A percentile compares a stretch with the other conserved stretches of the same genome.
Evolutionary conservation across 2,329 filamentous ascomycete genomes (phyloP).

Genomic region (Aureobasidium pullulans): DNA sequence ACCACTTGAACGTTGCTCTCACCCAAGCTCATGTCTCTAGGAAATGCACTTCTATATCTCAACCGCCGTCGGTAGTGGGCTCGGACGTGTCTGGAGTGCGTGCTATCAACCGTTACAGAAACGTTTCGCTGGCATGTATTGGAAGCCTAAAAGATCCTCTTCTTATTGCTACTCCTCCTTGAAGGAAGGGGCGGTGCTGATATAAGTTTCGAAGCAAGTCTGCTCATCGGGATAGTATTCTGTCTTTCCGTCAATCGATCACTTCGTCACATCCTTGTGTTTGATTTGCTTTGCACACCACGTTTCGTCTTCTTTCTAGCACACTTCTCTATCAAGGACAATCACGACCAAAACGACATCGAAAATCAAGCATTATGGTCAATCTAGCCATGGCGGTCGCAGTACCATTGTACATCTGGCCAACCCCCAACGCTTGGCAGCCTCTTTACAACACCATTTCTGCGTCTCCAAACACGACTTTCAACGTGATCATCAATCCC

Average conservation of each 20-base stretch:
- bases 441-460: conserved; percentile 16
- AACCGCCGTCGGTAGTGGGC: not conserved
- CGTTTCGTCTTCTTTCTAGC: not conserved
- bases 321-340: too few species aligned
- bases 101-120: conserved; percentile 7
- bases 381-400: conserved; percentile 13
- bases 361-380: conserved; percentile 1
- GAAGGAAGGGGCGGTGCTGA: not conserved
- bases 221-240: not conserved
- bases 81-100: not conserved
- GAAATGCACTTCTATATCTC: not conserved
- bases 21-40: not conserved
- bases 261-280: not conserved
- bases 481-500: conserved; percentile 26
- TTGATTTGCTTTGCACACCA: not conserved
- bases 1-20: not conserved
- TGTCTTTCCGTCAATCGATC: not conserved
- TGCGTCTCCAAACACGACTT: conserved; percentile 22
- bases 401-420: conserved; percentile 16
- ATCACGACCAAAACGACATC: not conserved
- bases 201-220: not conserved
- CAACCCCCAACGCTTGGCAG: conserved; percentile 14
- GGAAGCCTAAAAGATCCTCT: not conserved
- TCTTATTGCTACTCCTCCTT: not conserved
- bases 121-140: conserved; percentile 1